Percentiles rank a stretch among this genome's conserved stretches.
Evolutionary conservation across 768 basidiomycete genomes (phyloP).

Genomic region (Lenzites betulinus): DNA sequence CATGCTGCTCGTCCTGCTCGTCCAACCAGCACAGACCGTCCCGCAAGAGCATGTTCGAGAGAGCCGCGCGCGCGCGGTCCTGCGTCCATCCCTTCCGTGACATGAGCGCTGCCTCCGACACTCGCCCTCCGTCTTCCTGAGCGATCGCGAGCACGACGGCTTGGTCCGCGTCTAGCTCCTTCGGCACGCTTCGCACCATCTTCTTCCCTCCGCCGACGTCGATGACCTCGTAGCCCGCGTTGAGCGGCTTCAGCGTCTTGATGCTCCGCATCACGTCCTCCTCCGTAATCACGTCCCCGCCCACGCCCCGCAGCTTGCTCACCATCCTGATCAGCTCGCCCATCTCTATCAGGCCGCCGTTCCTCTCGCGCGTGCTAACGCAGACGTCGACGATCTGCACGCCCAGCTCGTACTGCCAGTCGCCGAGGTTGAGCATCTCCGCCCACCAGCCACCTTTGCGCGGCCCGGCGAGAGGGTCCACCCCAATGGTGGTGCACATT

Average conservation of each 20-base stretch:
- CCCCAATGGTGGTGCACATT: constrained; percentile 94
- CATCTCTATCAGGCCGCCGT: constrained; percentile 93
- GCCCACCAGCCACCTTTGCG: constrained; percentile 90
- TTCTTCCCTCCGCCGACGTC: constrained; percentile 67
- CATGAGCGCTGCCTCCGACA: constrained; percentile 66
- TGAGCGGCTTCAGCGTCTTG: constrained; percentile 83
- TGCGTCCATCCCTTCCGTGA: constrained; percentile 71
- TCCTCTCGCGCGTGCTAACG: constrained; percentile 82
- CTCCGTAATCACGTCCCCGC: constrained; percentile 72
- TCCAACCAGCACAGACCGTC: constrained; percentile 97
- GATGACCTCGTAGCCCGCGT: constrained; percentile 89
- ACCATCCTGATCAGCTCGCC: constrained; percentile 81
- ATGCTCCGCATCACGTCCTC: constrained; percentile 85
- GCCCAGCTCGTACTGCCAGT: constrained; percentile 95
- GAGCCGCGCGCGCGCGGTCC: constrained; percentile 71
- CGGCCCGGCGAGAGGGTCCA: constrained; percentile 91
- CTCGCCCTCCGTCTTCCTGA: constrained; percentile 63
- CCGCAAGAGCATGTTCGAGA: constrained; percentile 88
- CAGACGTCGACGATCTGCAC: constrained; percentile 95
- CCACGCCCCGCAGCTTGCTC: constrained; percentile 70
- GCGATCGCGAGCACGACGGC: constrained; percentile 78
- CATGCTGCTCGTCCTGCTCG: constrained; percentile 71
- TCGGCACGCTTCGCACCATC: constrained; percentile 88
- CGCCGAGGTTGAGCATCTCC: constrained; percentile 82
- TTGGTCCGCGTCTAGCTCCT: constrained; percentile 90